Percentiles rank a stretch among this genome's conserved stretches.
phyloP scores from a whole-genome alignment of 2,329 filamentous ascomycete genomes.

The Pyricularia pennisetigena region DNA sequence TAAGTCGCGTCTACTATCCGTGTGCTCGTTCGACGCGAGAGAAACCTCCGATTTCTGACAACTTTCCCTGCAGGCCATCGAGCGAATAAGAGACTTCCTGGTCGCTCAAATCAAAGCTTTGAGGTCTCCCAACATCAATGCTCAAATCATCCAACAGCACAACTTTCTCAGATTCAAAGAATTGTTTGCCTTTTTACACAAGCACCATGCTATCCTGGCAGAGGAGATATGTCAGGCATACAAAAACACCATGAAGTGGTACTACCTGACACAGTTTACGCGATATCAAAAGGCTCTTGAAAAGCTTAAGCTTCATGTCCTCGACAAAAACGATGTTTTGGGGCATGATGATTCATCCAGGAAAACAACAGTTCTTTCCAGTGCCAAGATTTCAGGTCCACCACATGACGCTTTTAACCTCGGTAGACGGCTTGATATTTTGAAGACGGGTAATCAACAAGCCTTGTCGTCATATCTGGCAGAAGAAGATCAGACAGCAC shows the following conservation, averaged over 20 bases:
- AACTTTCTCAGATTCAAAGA: slow-evolving; percentile 84
- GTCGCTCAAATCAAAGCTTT: slow-evolving; percentile 92
- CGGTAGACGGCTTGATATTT: slow-evolving; percentile 73
- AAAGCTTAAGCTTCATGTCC: slow-evolving; percentile 71
- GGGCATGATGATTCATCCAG: slow-evolving; percentile 66
- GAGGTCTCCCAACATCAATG: slow-evolving; percentile 91
- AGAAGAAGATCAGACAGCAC: slow-evolving; percentile 76
- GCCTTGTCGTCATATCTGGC: slow-evolving; percentile 83
- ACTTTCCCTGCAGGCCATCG: slow-evolving; percentile 54
- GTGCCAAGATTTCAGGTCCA: slow-evolving; percentile 39
- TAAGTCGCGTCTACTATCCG: slow-evolving; percentile 5
- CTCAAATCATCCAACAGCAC: slow-evolving; percentile 92
- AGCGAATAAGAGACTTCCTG: slow-evolving; percentile 88
- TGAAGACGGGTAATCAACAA: slow-evolving; percentile 62
- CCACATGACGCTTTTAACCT: slow-evolving; percentile 83
- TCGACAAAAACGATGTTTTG: slow-evolving; percentile 77
- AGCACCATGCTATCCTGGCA: slow-evolving; percentile 71
- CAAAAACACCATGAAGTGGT: slow-evolving; percentile 98
- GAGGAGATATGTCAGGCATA: slow-evolving; percentile 90
- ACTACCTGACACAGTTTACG: slow-evolving; percentile 84
- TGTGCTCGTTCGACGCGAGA: background rate
- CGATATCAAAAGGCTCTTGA: slow-evolving; percentile 78
- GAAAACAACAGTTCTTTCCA: slow-evolving; percentile 49
- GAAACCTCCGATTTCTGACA: background rate
- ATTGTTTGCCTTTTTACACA: slow-evolving; percentile 74